Evolutionary conservation across 331 rosid species (phyloP).

Genomic region (Saraca asoca): DNA sequence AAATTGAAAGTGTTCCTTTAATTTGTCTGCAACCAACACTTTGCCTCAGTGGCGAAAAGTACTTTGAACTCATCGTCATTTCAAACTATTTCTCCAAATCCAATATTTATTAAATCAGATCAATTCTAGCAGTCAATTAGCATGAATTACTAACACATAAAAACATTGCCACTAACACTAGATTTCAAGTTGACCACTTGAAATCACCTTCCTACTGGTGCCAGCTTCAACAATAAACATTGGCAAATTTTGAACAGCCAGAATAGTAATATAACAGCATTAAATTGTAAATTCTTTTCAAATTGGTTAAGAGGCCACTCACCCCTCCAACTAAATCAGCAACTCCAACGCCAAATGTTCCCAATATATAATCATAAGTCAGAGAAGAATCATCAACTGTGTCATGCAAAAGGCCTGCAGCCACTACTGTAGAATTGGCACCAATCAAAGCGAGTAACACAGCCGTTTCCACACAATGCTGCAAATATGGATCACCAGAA

Average conservation of each 20-base stretch:
- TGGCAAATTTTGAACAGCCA: conserved; percentile 13
- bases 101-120: not conserved
- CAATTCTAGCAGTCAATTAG: conserved; percentile 20
- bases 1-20: no score
- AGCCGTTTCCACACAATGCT: conserved; percentile 95
- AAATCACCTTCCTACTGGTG: not conserved
- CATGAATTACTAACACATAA: not conserved
- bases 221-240: not conserved
- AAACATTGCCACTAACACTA: conserved; percentile 6
- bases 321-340: conserved; percentile 95
- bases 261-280: conserved; percentile 19
- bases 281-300: not conserved
- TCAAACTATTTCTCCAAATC: conserved; percentile 1
- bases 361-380: conserved; percentile 67
- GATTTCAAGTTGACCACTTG: conserved; percentile 16
- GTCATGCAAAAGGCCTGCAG: conserved; percentile 97
- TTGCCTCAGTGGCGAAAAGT: no score
- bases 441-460: conserved; percentile 83
- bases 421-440: conserved; percentile 85
- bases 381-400: conserved; percentile 80
- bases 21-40: no score
- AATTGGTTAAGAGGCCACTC: conserved; percentile 35
- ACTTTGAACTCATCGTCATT: conserved; percentile 7
- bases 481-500: conserved; percentile 93
- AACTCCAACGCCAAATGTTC: conserved; percentile 74